Evolutionary conservation across 106 monocot species (phyloP).

Genomic region (Dendrobium officinale): DNA sequence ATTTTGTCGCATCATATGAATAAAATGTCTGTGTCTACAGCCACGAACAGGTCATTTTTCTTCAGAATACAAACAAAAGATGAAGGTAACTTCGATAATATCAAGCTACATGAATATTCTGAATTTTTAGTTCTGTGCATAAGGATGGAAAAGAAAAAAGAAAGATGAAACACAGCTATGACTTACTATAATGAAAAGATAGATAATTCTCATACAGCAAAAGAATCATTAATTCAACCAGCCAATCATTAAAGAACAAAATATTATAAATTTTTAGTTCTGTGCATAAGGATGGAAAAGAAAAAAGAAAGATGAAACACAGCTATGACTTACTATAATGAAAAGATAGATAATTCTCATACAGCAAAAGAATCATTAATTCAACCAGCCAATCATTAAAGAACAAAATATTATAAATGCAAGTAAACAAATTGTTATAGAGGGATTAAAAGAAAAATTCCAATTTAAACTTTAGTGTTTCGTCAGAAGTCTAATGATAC

Average conservation of each 20-base stretch:
- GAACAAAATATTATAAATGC: not conserved
- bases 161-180: not conserved
- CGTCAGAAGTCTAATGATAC: not conserved
- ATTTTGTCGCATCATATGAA: too few species aligned
- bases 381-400: not conserved
- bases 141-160: not conserved
- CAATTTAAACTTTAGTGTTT: not conserved
- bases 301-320: not conserved
- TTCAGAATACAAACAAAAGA: too few species aligned
- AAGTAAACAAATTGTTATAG: not conserved
- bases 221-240: not conserved
- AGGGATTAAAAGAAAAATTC: not conserved
- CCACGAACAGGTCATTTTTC: too few species aligned
- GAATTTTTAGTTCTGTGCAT: not conserved
- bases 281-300: not conserved
- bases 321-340: too few species aligned
- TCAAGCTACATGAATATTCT: too few species aligned
- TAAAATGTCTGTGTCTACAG: too few species aligned
- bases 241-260: not conserved
- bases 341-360: not conserved
- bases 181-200: not conserved
- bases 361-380: not conserved
- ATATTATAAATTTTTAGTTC: not conserved
- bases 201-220: not conserved
- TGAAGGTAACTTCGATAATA: too few species aligned